phyloP scores from a whole-genome alignment of 306 rosid genomes.

The Cucumis hystrix region DNA sequence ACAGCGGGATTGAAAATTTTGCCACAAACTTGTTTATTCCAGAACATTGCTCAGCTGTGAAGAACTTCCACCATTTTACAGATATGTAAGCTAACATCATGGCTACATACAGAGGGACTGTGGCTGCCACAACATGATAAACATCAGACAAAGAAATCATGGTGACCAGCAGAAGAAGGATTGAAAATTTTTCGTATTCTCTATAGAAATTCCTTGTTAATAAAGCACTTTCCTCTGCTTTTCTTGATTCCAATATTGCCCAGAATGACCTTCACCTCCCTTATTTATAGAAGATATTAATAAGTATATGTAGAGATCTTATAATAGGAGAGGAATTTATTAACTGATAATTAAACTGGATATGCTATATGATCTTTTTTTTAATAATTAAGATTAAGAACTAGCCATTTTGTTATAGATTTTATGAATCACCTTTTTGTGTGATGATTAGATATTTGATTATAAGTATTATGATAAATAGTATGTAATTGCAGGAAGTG shows the following conservation, averaged over 20 bases:
- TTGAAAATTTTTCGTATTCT: conserved; percentile 15
- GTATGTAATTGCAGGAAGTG: conserved; percentile 11
- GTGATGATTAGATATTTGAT: conserved; percentile 13
- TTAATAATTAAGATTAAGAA: background rate
- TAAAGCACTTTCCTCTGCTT: conserved; percentile 26
- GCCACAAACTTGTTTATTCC: conserved; percentile 95
- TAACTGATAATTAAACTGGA: background rate
- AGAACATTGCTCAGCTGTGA: conserved; percentile 80
- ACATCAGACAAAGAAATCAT: conserved; percentile 68
- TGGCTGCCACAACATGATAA: conserved; percentile 70
- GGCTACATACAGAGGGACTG: conserved; percentile 72
- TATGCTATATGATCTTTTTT: background rate
- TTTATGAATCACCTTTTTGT: conserved; percentile 7
- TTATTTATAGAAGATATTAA: background rate
- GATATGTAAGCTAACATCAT: conserved; percentile 77
- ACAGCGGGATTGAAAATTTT: conserved; percentile 75
- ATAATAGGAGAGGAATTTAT: background rate
- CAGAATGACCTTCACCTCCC: conserved; percentile 15
- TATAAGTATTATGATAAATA: conserved; percentile 2
- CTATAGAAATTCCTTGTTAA: conserved; percentile 15
- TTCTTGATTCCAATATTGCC: conserved; percentile 32
- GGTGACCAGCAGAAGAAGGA: conserved; percentile 12
- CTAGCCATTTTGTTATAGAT: background rate
- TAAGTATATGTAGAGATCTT: background rate
- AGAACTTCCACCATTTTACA: conserved; percentile 86